Evolutionary conservation across 208 protist genomes (phyloP).

Genomic region (Willaertia magna): DNA sequence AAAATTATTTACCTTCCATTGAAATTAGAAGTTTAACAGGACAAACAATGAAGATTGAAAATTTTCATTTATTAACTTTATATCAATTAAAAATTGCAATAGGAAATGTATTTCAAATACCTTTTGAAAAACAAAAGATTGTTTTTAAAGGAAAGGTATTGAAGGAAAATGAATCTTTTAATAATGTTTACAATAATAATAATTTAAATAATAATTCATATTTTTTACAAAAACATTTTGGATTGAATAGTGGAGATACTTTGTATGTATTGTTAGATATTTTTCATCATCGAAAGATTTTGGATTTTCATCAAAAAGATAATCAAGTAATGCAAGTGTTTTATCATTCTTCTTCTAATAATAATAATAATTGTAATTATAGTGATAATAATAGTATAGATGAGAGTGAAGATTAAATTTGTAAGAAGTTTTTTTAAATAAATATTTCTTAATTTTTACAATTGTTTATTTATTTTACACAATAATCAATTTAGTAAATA

Average conservation of each 20-base stretch:
- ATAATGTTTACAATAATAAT: not conserved
- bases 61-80: not conserved
- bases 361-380: too few species aligned
- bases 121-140: not conserved
- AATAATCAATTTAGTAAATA: too few species aligned
- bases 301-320: not conserved
- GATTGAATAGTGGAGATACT: not conserved
- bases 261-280: not conserved
- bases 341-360: too few species aligned
- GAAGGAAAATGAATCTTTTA: not conserved
- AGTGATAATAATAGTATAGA: too few species aligned
- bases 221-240: too few species aligned
- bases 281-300: not conserved
- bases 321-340: too few species aligned
- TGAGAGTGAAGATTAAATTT: too few species aligned
- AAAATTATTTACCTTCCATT: not conserved
- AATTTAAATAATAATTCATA: too few species aligned
- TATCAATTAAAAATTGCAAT: not conserved
- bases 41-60: not conserved
- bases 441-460: too few species aligned
- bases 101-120: not conserved
- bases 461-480: too few species aligned
- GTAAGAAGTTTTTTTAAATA: too few species aligned
- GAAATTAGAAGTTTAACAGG: not conserved
- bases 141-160: not conserved